Evolutionary conservation across 805 yeast species (phyloP).

Genomic region (Candida sakaeoensis): DNA sequence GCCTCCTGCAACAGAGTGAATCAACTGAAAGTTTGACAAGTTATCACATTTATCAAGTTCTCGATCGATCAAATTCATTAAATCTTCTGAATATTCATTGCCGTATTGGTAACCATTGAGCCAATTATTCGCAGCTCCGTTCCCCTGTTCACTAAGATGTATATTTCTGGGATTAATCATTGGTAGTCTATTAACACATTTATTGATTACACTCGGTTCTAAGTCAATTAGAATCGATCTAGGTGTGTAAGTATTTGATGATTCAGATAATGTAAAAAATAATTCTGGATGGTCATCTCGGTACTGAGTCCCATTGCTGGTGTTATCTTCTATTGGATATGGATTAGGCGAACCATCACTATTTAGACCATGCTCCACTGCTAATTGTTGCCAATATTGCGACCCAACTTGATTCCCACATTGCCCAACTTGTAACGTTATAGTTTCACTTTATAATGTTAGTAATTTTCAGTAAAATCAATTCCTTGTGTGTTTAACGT

Average conservation of each 20-base stretch:
- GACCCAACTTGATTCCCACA: slow-evolving; percentile 97
- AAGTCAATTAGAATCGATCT: slow-evolving; percentile 80
- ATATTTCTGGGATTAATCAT: slow-evolving; percentile 82
- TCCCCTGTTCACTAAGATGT: slow-evolving; percentile 74
- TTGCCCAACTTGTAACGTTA: slow-evolving; percentile 79
- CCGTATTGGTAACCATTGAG: slow-evolving; percentile 84
- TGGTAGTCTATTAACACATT: slow-evolving; percentile 49
- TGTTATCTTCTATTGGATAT: too few relatives aligned
- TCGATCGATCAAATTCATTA: slow-evolving; percentile 79
- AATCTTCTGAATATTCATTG: slow-evolving; percentile 59
- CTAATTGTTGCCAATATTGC: slow-evolving; percentile 87
- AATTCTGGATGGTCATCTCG: slow-evolving; percentile 72
- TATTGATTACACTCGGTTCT: slow-evolving; percentile 84
- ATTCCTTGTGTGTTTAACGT: slow-evolving; percentile 4
- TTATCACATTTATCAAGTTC: slow-evolving; percentile 90
- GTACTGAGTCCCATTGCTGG: slow-evolving; percentile 10
- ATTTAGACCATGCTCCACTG: slow-evolving; percentile 81
- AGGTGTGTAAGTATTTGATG: slow-evolving; percentile 77
- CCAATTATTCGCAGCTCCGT: slow-evolving; percentile 98
- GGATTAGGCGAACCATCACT: slow-evolving; percentile 55
- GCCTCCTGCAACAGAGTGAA: slow-evolving; percentile 97
- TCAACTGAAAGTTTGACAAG: slow-evolving; percentile 81
- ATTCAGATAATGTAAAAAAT: slow-evolving; percentile 75
- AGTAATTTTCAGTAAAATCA: background rate
- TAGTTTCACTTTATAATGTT: slow-evolving; percentile 47